These are phyloP conservation scores for Pseudisothecium myosuroides DNA, from an alignment of 225 moss, liverwort and hornwort genomes.

Conservation along the genomic window DNA sequence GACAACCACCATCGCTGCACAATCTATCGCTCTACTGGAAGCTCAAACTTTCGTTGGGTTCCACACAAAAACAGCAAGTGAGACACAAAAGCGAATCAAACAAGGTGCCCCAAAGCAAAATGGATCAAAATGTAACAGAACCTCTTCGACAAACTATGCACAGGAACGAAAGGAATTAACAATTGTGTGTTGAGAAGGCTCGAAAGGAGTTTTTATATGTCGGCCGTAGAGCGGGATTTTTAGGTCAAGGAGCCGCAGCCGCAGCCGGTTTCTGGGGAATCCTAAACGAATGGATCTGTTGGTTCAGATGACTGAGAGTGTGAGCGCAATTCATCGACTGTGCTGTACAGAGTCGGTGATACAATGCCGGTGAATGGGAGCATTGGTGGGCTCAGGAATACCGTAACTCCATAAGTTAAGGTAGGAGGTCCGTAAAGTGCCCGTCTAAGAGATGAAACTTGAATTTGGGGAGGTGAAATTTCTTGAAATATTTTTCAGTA, in stretches of 20 bases:
- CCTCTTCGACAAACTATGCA: rapidly evolving
- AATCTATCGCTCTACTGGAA: background rate
- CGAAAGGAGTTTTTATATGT: background rate
- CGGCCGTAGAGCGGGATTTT: background rate
- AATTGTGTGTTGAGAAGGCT: rapidly evolving
- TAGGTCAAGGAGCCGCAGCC: background rate
- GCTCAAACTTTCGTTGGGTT: background rate
- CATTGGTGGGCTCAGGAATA: background rate
- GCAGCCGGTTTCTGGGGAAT: background rate
- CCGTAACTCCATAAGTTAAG: too few species aligned
- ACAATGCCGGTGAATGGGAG: background rate
- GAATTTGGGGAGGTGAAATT: too few species aligned
- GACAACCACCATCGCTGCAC: background rate
- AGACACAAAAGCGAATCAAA: too few species aligned
- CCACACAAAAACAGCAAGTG: background rate
- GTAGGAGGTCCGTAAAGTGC: too few species aligned
- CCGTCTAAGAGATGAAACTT: too few species aligned
- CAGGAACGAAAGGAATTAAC: too few species aligned
- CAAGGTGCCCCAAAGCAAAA: rapidly evolving
- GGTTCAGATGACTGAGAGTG: background rate
- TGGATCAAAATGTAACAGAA: background rate
- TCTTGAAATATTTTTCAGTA: too few species aligned
- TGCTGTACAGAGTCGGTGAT: background rate
- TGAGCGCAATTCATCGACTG: background rate
- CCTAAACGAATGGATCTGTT: background rate